Conservation (phyloP, 1,139 yeast genomes). For the Hyphopichia khmerensis region DNA sequence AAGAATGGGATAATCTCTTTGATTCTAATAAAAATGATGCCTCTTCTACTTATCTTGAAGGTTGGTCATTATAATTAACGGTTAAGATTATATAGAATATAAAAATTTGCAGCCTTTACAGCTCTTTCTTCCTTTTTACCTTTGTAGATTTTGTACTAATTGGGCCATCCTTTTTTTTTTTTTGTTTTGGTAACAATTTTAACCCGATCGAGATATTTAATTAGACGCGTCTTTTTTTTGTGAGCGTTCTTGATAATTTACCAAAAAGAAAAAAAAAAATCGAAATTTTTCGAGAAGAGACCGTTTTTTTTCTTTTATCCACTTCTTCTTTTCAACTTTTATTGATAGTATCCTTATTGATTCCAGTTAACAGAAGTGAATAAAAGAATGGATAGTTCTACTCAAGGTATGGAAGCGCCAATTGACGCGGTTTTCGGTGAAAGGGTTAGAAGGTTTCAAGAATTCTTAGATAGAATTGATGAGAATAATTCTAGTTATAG, state of each 20-base stretch:
- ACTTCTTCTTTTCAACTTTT: slow-evolving; percentile 2
- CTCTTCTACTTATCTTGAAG: slow-evolving; percentile 18
- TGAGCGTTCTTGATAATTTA: slow-evolving; percentile 2
- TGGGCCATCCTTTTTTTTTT: not conserved
- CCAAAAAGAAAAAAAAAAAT: too few relatives aligned
- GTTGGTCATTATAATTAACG: slow-evolving; percentile 22
- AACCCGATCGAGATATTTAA: slow-evolving; percentile 29
- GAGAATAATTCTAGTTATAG: slow-evolving; percentile 58
- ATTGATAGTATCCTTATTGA: not conserved
- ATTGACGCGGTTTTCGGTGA: slow-evolving; percentile 63
- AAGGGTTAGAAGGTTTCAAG: slow-evolving; percentile 85
- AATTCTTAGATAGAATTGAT: slow-evolving; percentile 64
- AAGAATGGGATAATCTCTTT: slow-evolving; percentile 49
- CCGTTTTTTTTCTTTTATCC: slow-evolving; percentile 4
- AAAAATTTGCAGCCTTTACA: too few relatives aligned
- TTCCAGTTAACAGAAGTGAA: too few relatives aligned
- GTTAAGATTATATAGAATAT: too few relatives aligned
- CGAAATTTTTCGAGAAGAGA: too few relatives aligned
- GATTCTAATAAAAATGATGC: slow-evolving; percentile 11
- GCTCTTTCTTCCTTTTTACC: too few relatives aligned
- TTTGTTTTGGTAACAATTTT: slow-evolving; percentile 10
- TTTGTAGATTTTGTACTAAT: slow-evolving; percentile 8
- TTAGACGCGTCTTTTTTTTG: slow-evolving; percentile 27
- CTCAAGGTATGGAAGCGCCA: slow-evolving; percentile 20
- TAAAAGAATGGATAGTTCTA: slow-evolving; percentile 17